Percentiles rank a stretch among this genome's conserved stretches.
Evolutionary conservation across 257 asterid species (phyloP).

Genomic region (Fraxinus americana): DNA sequence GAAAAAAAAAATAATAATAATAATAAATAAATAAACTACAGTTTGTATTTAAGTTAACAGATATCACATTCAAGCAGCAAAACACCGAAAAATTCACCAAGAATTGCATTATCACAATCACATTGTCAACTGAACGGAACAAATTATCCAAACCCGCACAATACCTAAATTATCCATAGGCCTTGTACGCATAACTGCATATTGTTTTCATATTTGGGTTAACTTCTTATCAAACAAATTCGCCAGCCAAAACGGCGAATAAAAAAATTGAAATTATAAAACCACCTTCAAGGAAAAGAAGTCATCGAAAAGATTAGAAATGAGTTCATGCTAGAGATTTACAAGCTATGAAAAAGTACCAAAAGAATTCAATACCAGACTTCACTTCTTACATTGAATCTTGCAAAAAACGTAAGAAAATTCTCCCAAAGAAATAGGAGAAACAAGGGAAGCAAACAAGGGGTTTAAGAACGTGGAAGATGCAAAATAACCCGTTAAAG

Average conservation of each 20-base stretch:
- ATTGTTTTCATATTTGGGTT: not conserved
- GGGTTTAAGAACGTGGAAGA: too few species aligned
- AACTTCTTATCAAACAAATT: slow-evolving; percentile 77
- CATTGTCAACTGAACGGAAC: slow-evolving; percentile 2
- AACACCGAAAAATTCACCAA: slow-evolving; percentile 4
- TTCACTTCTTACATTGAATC: too few species aligned
- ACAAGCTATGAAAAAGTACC: too few species aligned
- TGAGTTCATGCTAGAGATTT: slow-evolving; percentile 1
- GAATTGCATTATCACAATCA: slow-evolving; percentile 21
- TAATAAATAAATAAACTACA: too few species aligned
- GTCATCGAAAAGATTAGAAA: not conserved
- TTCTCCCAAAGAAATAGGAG: too few species aligned
- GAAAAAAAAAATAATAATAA: too few species aligned
- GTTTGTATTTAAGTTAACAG: slow-evolving; percentile 2
- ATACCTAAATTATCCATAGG: not conserved
- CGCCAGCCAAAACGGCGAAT: slow-evolving; percentile 61
- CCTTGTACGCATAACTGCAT: not conserved
- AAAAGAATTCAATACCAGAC: too few species aligned
- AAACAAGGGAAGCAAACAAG: too few species aligned
- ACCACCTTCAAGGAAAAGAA: slow-evolving; percentile 14
- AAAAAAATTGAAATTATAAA: slow-evolving; percentile 15
- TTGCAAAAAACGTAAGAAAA: too few species aligned
- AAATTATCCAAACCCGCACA: slow-evolving; percentile 13
- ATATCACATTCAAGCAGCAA: slow-evolving; percentile 27
- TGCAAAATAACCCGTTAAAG: too few species aligned